Evolutionary conservation across 2,329 filamentous ascomycete genomes (phyloP), one percentile per base, ranked within the genome.

Genomic region (Penicillium freii): DNA sequence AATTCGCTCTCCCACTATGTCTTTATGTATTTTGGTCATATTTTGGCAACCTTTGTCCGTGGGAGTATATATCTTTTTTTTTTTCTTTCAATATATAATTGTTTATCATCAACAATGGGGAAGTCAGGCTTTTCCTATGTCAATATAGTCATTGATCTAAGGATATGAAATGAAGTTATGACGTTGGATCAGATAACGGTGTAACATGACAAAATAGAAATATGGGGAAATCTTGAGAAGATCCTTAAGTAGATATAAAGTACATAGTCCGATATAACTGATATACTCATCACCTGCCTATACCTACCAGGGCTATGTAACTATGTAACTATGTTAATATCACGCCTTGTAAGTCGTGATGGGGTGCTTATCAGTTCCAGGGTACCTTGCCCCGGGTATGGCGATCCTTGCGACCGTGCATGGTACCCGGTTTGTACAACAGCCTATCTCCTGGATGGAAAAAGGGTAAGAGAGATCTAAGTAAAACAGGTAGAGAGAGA

Each of bases 381-480:
- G 47, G 33, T 38, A 38, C 47, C 23, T 45, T 45, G 15, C 21
- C 46, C 46, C 19, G 38, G 38, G 23, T 21, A 45, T 10, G 49
- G 49, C 49, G 49, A 51, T 51, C 51, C 23, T 52, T 52, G 52
- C 52, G 52, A 54, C 52, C 52, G 52, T 54, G 42, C 42, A 39
- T 40, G 4, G 9, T 13, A 7, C 17, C 19, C 27, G 31, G 45
- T 5, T 51, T 51, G 48, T 51, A 15, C 48, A 51, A 51, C 48
- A 23, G 15, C 6, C 42, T 44, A 2, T 47, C 7, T 31, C 29
- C 25, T 10, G 3, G 9, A 5, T 25, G n/a, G 34, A 29, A 29
- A 29, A 34, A 23, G 3, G 19, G 3, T 11, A 17, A 21, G 27
- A 47, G 19, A 34, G 34, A 27, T 29, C 27, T 7, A 3, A 9